Evolutionary conservation across 106 monocot genomes (phyloP).

Genomic region (Dendrobium nobile): DNA sequence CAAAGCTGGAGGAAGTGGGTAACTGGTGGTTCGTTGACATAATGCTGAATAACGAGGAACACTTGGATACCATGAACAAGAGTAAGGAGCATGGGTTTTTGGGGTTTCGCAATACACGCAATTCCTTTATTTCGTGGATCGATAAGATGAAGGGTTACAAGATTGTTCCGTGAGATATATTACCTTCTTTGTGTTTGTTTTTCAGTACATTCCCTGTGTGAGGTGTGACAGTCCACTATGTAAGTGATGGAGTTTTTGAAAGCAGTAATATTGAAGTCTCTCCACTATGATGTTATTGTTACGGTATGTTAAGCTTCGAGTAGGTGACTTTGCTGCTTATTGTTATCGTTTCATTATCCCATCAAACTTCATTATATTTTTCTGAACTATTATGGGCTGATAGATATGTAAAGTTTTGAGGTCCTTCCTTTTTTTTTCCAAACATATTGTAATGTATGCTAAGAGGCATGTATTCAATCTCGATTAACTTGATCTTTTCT

Average conservation of each 20-base stretch:
- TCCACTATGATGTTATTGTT: background rate
- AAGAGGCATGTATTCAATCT: no score
- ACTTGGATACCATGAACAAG: slow-evolving; percentile 74
- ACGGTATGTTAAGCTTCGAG: background rate
- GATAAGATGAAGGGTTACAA: slow-evolving; percentile 70
- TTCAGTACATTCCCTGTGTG: background rate
- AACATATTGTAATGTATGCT: no score
- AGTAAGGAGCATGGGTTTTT: slow-evolving; percentile 83
- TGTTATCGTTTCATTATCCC: background rate
- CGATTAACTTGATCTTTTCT: no score
- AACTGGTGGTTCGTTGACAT: slow-evolving; percentile 45
- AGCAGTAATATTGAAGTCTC: background rate
- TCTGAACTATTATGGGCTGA: no score
- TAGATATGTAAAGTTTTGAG: no score
- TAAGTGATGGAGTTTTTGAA: background rate
- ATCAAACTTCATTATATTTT: background rate
- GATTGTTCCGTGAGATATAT: slow-evolving; percentile 50
- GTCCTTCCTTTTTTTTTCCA: no score
- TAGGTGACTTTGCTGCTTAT: background rate
- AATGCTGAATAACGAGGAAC: slow-evolving; percentile 14
- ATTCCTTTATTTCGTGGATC: slow-evolving; percentile 52
- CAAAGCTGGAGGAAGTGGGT: slow-evolving; percentile 40
- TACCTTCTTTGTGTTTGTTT: background rate
- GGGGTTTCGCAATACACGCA: slow-evolving; percentile 53
- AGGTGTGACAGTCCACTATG: background rate